phyloP scores from a whole-genome alignment of 306 rosid genomes.

The Coriaria nepalensis region DNA sequence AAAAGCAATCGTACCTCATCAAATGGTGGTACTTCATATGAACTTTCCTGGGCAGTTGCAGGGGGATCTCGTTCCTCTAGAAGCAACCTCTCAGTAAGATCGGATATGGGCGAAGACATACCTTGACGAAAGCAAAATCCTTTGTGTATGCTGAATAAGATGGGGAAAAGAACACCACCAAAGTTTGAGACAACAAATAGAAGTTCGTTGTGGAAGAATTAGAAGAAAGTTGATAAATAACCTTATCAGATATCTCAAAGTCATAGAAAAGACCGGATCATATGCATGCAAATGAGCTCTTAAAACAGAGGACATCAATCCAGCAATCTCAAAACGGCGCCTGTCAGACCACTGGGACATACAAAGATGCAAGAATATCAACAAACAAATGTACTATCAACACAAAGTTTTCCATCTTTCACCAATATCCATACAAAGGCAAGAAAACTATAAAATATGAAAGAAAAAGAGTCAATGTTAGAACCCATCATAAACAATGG shows the following conservation, averaged over 20 bases:
- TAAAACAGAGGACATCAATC: slow-evolving; percentile 70
- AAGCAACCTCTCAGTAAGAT: slow-evolving; percentile 84
- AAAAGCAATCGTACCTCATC: slow-evolving; percentile 57
- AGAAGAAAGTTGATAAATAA: slow-evolving; percentile 2
- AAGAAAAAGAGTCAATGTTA: slow-evolving; percentile 2
- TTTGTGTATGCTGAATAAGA: slow-evolving; percentile 65
- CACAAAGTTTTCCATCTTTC: slow-evolving; percentile 4
- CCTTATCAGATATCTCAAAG: slow-evolving; percentile 95
- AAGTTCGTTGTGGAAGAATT: background rate
- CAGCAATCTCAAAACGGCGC: slow-evolving; percentile 82
- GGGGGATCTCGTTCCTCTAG: slow-evolving; percentile 90
- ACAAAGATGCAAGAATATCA: slow-evolving; percentile 14
- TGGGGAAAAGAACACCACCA: slow-evolving; percentile 3
- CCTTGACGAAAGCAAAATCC: slow-evolving; percentile 89
- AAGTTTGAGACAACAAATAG: background rate
- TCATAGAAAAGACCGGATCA: slow-evolving; percentile 86
- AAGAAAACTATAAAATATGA: too few species aligned
- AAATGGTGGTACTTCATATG: slow-evolving; percentile 84
- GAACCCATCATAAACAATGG: background rate
- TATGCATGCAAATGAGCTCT: slow-evolving; percentile 94
- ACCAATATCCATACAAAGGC: background rate
- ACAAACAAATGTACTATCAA: slow-evolving; percentile 3
- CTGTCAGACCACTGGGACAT: slow-evolving; percentile 78
- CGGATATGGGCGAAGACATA: slow-evolving; percentile 76
- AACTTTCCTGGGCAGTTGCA: slow-evolving; percentile 70